Base-by-base conservation (phyloP, 768 basidiomycete genomes). In the Macrocybe gigantea region DNA sequence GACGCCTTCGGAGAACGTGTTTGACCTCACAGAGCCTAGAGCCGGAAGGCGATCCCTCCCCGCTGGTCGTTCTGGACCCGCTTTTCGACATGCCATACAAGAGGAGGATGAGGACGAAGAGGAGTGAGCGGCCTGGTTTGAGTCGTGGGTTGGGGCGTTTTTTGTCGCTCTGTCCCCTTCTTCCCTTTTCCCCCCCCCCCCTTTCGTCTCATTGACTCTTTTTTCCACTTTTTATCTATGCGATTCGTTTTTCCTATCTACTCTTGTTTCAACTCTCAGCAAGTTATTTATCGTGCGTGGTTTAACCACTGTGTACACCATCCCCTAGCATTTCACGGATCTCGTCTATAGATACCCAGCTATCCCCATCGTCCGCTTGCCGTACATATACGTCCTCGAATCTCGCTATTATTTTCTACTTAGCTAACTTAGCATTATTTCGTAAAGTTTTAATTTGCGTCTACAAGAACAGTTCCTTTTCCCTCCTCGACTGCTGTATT, bases 61-160 rank as follows among this genome's bases (percentile, higher is more conserved):
- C 22, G 62, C 71, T 42, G 72, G 66, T n/a, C 77, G 88, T 22
- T 68, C 79, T n/a, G 88, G 86, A 1, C 80, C 79, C 43, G 82
- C 87, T 7, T 88, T 88, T 56, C 66, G 70, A 41, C 79, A 83
- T 53, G 65, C 85, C 5, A 90, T 89, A 47, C 85, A 89, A 61
- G 89, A 91, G 60, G 89, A 90, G 60, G 89, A 92, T 54, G 89
- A 91, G 62, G 89, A 74, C 14, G 89, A 90, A 63, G 89, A 89
- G 56, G 82, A 88, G 60, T 73, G 61, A 64, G 4, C 22, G 22
- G 22, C 22, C 22, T 4, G 4, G 22, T 4, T 22, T 56, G 14
- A 41, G 32, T 32, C 42, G 31, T 9, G 32, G 42, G 31, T 12
- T 22, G 32, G 13, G 49, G 22, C 49, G 35, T 35, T 48, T 43